Conservation (phyloP, 306 rosid species). For the Pyrus betulifolia region DNA sequence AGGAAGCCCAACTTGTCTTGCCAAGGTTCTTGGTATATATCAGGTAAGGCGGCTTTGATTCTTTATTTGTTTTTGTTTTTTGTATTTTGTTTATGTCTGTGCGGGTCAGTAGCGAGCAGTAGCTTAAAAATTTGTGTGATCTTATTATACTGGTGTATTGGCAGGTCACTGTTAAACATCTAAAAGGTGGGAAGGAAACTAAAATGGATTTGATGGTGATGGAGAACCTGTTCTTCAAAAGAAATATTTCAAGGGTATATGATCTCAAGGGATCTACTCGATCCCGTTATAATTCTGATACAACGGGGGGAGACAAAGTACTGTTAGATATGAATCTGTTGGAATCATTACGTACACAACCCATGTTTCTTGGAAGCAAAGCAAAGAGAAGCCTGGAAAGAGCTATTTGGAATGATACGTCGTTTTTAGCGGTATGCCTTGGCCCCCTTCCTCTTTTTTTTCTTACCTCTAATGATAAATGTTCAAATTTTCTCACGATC, state of each 20-base stretch:
- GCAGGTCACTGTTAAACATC: slow-evolving; percentile 75
- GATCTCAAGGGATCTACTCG: slow-evolving; percentile 98
- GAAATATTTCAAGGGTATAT: slow-evolving; percentile 75
- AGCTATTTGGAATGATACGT: slow-evolving; percentile 93
- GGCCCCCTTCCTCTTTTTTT: not conserved
- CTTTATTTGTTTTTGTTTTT: not conserved
- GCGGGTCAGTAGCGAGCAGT: not conserved
- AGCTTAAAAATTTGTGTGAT: not conserved
- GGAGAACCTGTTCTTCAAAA: slow-evolving; percentile 94
- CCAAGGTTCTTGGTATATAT: slow-evolving; percentile 88
- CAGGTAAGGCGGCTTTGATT: slow-evolving; percentile 46
- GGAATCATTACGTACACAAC: slow-evolving; percentile 78
- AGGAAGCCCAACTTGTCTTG: slow-evolving; percentile 96
- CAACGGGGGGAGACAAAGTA: slow-evolving; percentile 76
- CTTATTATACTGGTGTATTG: slow-evolving; percentile 11
- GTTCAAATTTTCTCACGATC: not conserved
- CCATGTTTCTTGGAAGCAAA: slow-evolving; percentile 93
- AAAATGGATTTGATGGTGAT: slow-evolving; percentile 91
- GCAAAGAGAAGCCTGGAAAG: slow-evolving; percentile 91
- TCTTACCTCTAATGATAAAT: not conserved
- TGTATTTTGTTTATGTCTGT: not conserved
- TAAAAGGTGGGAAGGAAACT: slow-evolving; percentile 89
- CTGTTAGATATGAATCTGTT: slow-evolving; percentile 88
- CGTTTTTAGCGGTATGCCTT: slow-evolving; percentile 72
- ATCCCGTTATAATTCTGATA: slow-evolving; percentile 81